phyloP scores from a whole-genome alignment of 2,329 filamentous ascomycete species.

The Fulvia fulva region DNA sequence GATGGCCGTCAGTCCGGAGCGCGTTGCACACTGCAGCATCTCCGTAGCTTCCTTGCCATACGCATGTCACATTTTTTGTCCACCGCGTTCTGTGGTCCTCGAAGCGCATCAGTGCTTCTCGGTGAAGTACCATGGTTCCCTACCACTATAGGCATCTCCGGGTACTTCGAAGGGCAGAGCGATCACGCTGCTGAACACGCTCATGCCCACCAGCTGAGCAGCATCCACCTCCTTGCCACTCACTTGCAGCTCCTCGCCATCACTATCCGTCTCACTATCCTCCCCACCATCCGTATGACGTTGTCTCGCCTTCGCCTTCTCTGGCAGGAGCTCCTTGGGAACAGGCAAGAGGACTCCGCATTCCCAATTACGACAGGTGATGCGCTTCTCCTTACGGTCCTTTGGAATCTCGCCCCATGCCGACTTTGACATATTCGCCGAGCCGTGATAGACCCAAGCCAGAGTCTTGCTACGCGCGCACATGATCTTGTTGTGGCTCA shows the following conservation, averaged over 20 bases:
- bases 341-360: conserved; percentile 66
- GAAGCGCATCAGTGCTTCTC: conserved; percentile 13
- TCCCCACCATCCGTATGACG: conserved; percentile 7
- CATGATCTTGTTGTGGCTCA: conserved; percentile 78
- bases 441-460: conserved; percentile 83
- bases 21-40: not conserved
- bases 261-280: conserved; percentile 18
- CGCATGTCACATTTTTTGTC: not conserved
- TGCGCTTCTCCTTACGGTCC: conserved; percentile 65
- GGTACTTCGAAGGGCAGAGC: conserved; percentile 64
- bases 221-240: conserved; percentile 9
- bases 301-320: not conserved
- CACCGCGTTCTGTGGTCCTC: not conserved
- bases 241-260: conserved; percentile 2
- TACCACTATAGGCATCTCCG: conserved; percentile 47
- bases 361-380: conserved; percentile 92
- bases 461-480: conserved; percentile 36
- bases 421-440: conserved; percentile 86
- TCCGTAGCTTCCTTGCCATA: not conserved
- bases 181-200: conserved; percentile 53
- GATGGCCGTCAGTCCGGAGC: not conserved
- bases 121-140: conserved; percentile 45
- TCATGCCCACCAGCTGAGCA: conserved; percentile 33
- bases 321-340: not conserved
- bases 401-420: conserved; percentile 83